Conservation (phyloP, 345 rosid genomes). For the Brassica juncea region DNA sequence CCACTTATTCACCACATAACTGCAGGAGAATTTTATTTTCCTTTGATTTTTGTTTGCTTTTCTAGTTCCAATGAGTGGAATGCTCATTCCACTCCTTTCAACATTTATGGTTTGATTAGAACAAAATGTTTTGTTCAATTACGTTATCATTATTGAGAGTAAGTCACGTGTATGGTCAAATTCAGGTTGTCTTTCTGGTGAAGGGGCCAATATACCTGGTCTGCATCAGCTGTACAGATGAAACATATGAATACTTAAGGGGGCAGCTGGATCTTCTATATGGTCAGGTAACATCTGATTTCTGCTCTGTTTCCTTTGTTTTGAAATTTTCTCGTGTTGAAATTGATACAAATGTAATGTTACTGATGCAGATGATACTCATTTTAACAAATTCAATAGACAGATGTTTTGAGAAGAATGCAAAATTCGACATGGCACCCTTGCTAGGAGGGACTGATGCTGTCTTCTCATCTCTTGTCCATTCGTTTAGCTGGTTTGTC, state of each 20-base stretch:
- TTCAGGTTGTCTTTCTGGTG: slow-evolving; percentile 92
- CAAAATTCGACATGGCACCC: slow-evolving; percentile 98
- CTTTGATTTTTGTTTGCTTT: neutral
- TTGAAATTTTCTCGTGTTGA: neutral
- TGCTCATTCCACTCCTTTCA: neutral
- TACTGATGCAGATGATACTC: slow-evolving; percentile 84
- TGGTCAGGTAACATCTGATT: slow-evolving; percentile 71
- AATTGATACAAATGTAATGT: neutral
- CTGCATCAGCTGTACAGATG: slow-evolving; percentile 97
- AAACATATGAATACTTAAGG: slow-evolving; percentile 81
- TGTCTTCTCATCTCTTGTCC: slow-evolving; percentile 97
- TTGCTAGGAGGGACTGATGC: slow-evolving; percentile 97
- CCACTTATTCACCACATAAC: neutral
- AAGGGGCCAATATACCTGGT: slow-evolving; percentile 98
- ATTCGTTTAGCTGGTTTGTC: slow-evolving; percentile 91
- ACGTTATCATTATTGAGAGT: neutral
- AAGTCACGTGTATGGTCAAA: slow-evolving; percentile 20
- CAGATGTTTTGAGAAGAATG: slow-evolving; percentile 95
- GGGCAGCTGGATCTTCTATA: slow-evolving; percentile 94
- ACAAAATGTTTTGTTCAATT: neutral
- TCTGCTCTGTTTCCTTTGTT: slow-evolving; percentile 6
- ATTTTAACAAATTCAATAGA: slow-evolving; percentile 92
- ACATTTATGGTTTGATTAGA: neutral
- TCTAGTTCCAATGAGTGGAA: neutral
- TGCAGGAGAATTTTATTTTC: neutral